phyloP scores from a whole-genome alignment of 768 basidiomycete species.

The Tremella yokohamensis region DNA sequence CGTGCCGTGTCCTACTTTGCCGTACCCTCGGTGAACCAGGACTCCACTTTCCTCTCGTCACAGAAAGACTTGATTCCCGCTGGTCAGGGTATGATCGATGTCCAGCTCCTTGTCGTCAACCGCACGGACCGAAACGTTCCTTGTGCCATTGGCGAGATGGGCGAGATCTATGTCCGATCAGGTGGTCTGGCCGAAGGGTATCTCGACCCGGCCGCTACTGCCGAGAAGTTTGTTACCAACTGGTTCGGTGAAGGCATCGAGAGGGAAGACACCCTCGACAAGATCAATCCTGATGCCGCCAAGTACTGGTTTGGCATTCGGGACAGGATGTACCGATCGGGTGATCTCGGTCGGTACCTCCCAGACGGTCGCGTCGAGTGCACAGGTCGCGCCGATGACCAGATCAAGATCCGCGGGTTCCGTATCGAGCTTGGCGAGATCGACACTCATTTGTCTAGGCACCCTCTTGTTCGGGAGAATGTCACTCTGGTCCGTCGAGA shows the following conservation, averaged over 20 bases:
- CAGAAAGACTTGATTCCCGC: conserved; percentile 99
- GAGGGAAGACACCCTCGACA: conserved; percentile 70
- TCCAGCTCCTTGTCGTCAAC: conserved; percentile 95
- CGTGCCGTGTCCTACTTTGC: conserved; percentile 96
- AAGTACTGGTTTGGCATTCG: conserved; percentile 89
- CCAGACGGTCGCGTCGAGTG: conserved; percentile 93
- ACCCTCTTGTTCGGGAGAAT: conserved; percentile 92
- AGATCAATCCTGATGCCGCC: conserved; percentile 56
- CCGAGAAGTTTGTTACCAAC: conserved; percentile 88
- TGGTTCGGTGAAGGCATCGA: conserved; percentile 68
- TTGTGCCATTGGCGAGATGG: conserved; percentile 92
- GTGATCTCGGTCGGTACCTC: conserved; percentile 90
- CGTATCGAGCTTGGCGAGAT: conserved; percentile 97
- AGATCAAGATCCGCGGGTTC: conserved; percentile 99
- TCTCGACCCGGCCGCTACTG: conserved; percentile 72
- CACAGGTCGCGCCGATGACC: conserved; percentile 94
- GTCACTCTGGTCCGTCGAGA: conserved; percentile 93
- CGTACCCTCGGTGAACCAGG: conserved; percentile 76
- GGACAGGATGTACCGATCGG: conserved; percentile 96
- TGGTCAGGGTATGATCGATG: conserved; percentile 94
- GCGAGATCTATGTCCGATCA: conserved; percentile 96
- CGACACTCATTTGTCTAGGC: conserved; percentile 89
- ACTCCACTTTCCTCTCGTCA: conserved; percentile 83
- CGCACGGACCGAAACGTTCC: conserved; percentile 74
- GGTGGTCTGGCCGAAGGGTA: conserved; percentile 96